Percentiles rank a stretch among this genome's conserved stretches.
Conservation (phyloP, 257 asterid species). For the Dorcoceras hygrometricum region DNA sequence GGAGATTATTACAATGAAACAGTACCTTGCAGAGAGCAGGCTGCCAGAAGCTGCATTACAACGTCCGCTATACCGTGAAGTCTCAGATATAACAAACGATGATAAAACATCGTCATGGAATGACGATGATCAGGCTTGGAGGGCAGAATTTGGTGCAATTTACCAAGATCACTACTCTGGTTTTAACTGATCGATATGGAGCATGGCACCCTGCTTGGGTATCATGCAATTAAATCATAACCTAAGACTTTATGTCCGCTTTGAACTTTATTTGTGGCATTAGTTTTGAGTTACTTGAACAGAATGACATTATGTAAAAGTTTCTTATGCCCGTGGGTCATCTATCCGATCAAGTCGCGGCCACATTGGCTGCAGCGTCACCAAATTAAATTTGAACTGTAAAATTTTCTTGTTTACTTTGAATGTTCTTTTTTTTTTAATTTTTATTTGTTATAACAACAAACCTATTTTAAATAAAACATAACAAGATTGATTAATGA, state of each 20-base stretch:
- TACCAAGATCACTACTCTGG: conserved; percentile 72
- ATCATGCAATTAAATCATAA: not conserved
- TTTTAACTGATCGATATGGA: not conserved
- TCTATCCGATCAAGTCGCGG: too few species aligned
- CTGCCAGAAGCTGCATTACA: conserved; percentile 82
- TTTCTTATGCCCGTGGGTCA: not conserved
- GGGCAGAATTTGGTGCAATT: conserved; percentile 94
- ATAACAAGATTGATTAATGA: too few species aligned
- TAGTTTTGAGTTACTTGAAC: not conserved
- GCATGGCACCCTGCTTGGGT: conserved; percentile 42
- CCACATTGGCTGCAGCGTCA: too few species aligned
- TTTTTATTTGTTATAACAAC: too few species aligned
- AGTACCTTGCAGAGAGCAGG: conserved; percentile 87
- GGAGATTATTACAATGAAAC: conserved; percentile 95
- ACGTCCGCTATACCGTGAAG: conserved; percentile 50
- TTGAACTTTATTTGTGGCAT: conserved; percentile 13
- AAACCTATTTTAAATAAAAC: too few species aligned
- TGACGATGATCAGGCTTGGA: conserved; percentile 93
- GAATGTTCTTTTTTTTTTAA: too few species aligned
- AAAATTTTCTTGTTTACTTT: too few species aligned
- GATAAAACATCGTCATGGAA: conserved; percentile 26
- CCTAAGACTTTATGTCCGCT: not conserved
- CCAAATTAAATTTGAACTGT: too few species aligned
- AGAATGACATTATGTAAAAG: not conserved
- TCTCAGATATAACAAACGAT: conserved; percentile 38